phyloP scores from a whole-genome alignment of 257 asterid genomes.

The Schizonepeta tenuifolia region DNA sequence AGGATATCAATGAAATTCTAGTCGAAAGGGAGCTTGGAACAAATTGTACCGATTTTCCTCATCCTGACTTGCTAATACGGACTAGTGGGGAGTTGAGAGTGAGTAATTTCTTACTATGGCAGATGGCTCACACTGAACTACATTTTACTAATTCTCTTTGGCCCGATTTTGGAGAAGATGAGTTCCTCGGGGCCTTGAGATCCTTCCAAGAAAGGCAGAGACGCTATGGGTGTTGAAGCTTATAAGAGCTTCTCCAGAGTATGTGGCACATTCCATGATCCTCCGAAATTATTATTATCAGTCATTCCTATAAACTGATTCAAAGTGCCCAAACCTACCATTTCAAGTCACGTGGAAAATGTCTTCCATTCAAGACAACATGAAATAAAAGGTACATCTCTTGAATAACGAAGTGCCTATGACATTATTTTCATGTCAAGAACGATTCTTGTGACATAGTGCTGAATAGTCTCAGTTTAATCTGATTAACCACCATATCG shows the following conservation, averaged over 20 bases:
- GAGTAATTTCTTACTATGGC: conserved; percentile 76
- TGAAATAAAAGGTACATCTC: neutral
- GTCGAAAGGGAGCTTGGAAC: conserved; percentile 61
- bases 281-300: neutral
- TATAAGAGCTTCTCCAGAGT: neutral
- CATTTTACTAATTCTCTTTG: conserved; percentile 49
- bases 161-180: conserved; percentile 74
- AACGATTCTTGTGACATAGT: neutral
- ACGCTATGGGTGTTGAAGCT: conserved; percentile 48
- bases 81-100: conserved; percentile 75
- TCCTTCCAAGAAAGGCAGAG: conserved; percentile 64
- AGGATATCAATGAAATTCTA: conserved; percentile 46
- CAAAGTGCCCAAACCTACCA: neutral
- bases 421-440: neutral
- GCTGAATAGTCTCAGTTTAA: neutral
- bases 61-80: conserved; percentile 63
- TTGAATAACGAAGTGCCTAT: neutral
- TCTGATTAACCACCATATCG: neutral
- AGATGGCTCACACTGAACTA: conserved; percentile 66
- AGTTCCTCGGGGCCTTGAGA: conserved; percentile 53
- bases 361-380: neutral
- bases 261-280: neutral
- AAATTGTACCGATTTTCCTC: conserved; percentile 49
- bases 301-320: neutral
- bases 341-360: neutral